phyloP scores from a whole-genome alignment of 257 asterid species.

The Ocimum tenuiflorum region DNA sequence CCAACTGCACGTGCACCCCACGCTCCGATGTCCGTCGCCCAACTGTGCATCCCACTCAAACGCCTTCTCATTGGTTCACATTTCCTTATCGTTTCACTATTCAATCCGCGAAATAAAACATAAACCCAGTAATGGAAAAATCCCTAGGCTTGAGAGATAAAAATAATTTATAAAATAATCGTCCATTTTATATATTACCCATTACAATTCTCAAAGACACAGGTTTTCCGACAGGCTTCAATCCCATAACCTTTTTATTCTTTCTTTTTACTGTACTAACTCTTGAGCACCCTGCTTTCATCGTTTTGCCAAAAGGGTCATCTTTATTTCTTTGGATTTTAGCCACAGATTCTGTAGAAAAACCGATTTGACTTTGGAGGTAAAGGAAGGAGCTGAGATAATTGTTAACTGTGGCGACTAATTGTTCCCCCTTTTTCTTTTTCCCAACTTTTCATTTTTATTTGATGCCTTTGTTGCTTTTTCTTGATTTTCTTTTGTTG shows the following conservation, averaged over 20 bases:
- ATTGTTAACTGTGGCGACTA: conserved; percentile 6
- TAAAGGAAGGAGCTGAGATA: conserved; percentile 25
- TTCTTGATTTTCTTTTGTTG: conserved; percentile 8
- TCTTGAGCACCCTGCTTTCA: conserved; percentile 30
- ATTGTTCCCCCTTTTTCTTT: conserved; percentile 2
- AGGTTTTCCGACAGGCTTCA: conserved; percentile 42
- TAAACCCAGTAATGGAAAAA: neutral
- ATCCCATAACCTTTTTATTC: conserved; percentile 32
- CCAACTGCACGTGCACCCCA: conserved; percentile 34
- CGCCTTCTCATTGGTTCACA: conserved; percentile 32
- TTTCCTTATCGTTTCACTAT: conserved; percentile 41
- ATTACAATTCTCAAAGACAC: conserved; percentile 15
- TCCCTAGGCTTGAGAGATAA: neutral
- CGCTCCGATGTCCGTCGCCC: conserved; percentile 46
- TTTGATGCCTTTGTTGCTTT: conserved; percentile 7
- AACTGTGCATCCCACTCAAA: conserved; percentile 53
- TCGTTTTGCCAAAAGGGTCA: conserved; percentile 26
- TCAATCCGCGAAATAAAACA: neutral
- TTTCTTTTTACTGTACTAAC: conserved; percentile 28
- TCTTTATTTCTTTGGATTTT: conserved; percentile 30
- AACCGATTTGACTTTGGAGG: conserved; percentile 33
- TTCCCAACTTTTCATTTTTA: neutral
- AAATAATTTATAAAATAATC: neutral
- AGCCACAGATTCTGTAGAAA: conserved; percentile 32
- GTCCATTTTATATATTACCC: neutral